These are phyloP conservation scores for rapeseed (Brassica napus) DNA, from an alignment of 345 rosid genomes.

Conservation along the genomic window Da-Ae NC_063445.1:50564501-50565000, in stretches of 20 bases:
- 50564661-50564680: slow-evolving; percentile 43
- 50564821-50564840: slow-evolving; percentile 64
- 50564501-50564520: slow-evolving; percentile 65
- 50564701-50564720: slow-evolving; percentile 67
- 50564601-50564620: slow-evolving; percentile 53
- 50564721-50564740: slow-evolving; percentile 62
- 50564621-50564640: slow-evolving; percentile 59
- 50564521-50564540: slow-evolving; percentile 66
- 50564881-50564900: slow-evolving; percentile 60
- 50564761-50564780: slow-evolving; percentile 54
- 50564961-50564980: slow-evolving; percentile 48
- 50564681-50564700: slow-evolving; percentile 57
- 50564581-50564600: slow-evolving; percentile 44
- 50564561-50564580: slow-evolving; percentile 64
- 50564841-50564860: slow-evolving; percentile 57
- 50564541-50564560: slow-evolving; percentile 71
- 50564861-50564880: slow-evolving; percentile 77
- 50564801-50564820: slow-evolving; percentile 35
- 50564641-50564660: slow-evolving; percentile 32
- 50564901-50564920: slow-evolving; percentile 51
- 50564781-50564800: slow-evolving; percentile 51
- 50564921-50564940: slow-evolving; percentile 51
- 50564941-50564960: slow-evolving; percentile 48
- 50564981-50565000: slow-evolving; percentile 42
- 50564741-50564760: slow-evolving; percentile 64